Base-by-base conservation (phyloP, 2,329 filamentous ascomycete genomes). In the Rosellinia necatrix region DNA sequence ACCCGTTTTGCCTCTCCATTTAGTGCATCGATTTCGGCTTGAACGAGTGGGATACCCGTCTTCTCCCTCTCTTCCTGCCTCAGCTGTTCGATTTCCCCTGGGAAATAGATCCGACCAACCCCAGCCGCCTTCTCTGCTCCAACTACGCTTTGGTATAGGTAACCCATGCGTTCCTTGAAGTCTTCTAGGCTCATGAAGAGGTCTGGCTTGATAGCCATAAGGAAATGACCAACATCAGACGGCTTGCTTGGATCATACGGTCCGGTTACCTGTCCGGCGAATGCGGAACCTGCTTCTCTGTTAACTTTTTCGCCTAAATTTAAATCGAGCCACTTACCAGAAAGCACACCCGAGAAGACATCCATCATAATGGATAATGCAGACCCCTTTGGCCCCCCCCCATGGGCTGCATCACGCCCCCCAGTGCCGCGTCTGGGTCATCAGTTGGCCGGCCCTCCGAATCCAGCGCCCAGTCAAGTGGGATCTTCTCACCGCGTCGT, bases 331-430 rank as follows among this genome's bases (percentile, higher is more conserved):
- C 5, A 25, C 60, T 55, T 40, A 64, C 69, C 69, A 0, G 88
- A 91, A 0, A 94, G 66, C 0, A 90, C 87, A 0, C 90, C 90
- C 0, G 89, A 92, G 68, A 94, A 93, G 2, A 96, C 88, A 68
- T 94, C 90, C 91, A 94, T 94, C 88, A 92, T 93, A 52, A 94
- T 83, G 0, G 88, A 77, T 35, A 94, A 71, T 0, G 82, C 91
- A 2, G 87, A 90, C 0, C 91, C 91, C 71, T 94, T 94, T 0
- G 90, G 89, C 0, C 91, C 90, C 2, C 90, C 90, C 88, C 94
- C 40, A 22, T 92, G 0, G 90, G 90, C 17, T 93, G 74, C 90
- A 94, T 93, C 3, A 92, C 88, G 1, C 90, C 90, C 29, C 84
- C 82, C 8, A 94, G 74, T 0, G 90, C 91, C 17, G 78, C 79